Evolutionary conservation across 805 yeast genomes (phyloP).

Genomic region (Pichia insulana): DNA sequence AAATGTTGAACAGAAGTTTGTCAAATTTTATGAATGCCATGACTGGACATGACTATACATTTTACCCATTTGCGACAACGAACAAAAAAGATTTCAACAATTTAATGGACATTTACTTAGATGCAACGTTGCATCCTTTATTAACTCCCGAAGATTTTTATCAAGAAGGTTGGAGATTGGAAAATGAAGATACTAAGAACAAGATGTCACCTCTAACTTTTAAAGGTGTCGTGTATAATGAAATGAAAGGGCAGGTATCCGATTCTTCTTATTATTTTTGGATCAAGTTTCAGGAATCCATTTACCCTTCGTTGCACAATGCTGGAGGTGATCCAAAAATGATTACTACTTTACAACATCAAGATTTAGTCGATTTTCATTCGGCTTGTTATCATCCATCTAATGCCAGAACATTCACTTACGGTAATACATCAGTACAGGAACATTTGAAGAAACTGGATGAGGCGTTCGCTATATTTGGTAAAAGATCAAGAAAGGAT

Average conservation of each 20-base stretch:
- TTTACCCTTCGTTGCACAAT: constrained; percentile 78
- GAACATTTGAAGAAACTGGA: constrained; percentile 53
- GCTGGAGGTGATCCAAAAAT: constrained; percentile 90
- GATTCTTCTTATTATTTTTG: constrained; percentile 81
- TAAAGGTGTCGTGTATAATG: constrained; percentile 96
- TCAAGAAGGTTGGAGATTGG: constrained; percentile 98
- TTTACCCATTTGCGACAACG: constrained; percentile 93
- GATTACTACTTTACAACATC: constrained; percentile 67
- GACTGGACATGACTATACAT: constrained; percentile 97
- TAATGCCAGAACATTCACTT: constrained; percentile 78
- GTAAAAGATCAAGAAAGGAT: constrained; percentile 32
- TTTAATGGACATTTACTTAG: constrained; percentile 79
- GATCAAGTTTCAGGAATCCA: constrained; percentile 71
- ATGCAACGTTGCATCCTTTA: constrained; percentile 77
- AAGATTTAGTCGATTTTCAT: constrained; percentile 75
- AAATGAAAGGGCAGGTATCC: constrained; percentile 96
- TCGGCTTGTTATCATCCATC: constrained; percentile 76
- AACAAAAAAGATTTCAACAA: constrained; percentile 74
- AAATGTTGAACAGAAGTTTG: constrained; percentile 90
- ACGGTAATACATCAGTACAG: constrained; percentile 66
- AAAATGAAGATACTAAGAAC: constrained; percentile 55
- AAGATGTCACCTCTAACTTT: constrained; percentile 52
- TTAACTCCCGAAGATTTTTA: constrained; percentile 71
- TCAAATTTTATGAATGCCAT: constrained; percentile 97
- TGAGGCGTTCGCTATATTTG: constrained; percentile 42